phyloP scores from a whole-genome alignment of 768 basidiomycete species.

The Russula sp. region DNA sequence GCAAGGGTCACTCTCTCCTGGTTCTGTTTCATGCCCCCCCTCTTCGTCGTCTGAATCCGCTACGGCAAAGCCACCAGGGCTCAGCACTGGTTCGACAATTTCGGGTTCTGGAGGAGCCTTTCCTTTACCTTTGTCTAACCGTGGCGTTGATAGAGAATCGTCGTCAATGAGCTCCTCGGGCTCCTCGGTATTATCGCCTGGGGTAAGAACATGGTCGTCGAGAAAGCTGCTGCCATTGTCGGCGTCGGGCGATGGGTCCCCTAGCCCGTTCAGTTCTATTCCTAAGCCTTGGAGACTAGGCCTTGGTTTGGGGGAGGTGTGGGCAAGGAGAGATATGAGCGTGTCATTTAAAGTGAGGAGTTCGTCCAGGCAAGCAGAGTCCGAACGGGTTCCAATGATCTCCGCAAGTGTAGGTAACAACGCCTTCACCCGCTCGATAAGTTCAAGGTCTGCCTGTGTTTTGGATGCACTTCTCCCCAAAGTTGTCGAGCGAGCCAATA shows the following conservation, averaged over 20 bases:
- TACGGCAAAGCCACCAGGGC: constrained; percentile 36
- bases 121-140: constrained; percentile 73
- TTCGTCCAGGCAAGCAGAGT: constrained; percentile 56
- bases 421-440: constrained; percentile 44
- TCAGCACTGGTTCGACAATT: constrained; percentile 61
- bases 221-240: neutral
- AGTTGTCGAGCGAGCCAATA: constrained; percentile 23
- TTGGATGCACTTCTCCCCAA: constrained; percentile 15
- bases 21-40: constrained; percentile 36
- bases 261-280: constrained; percentile 13
- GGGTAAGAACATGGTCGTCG: neutral
- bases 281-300: constrained; percentile 15
- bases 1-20: constrained; percentile 24
- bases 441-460: constrained; percentile 29
- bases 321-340: constrained; percentile 50
- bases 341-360: constrained; percentile 68
- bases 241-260: neutral
- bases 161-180: constrained; percentile 24
- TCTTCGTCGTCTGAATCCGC: constrained; percentile 42
- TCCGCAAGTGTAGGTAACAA: constrained; percentile 44
- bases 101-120: constrained; percentile 62
- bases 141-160: constrained; percentile 46
- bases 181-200: neutral
- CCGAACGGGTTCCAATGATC: constrained; percentile 48
- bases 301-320: constrained; percentile 20